Evolutionary conservation across 2,329 filamentous ascomycete species (phyloP).

Genomic region (Botryotinia globosa): DNA sequence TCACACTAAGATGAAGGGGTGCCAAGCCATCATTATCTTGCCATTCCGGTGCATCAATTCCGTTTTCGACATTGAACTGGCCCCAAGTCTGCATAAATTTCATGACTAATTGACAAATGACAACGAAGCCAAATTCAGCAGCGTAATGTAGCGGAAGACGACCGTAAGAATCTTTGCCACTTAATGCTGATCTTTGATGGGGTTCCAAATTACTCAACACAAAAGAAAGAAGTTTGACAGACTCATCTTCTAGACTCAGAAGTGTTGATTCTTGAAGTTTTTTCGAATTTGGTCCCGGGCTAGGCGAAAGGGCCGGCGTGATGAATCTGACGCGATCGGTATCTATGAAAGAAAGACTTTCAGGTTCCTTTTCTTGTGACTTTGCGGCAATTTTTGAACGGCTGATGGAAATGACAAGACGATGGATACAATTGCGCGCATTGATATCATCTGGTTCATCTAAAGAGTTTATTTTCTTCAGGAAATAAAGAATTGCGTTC

Average conservation of each 20-base stretch:
- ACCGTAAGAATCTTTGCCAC: slow-evolving; percentile 72
- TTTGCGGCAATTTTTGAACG: slow-evolving; percentile 58
- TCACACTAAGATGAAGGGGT: slow-evolving; percentile 86
- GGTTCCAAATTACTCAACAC: slow-evolving; percentile 66
- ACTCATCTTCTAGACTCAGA: slow-evolving; percentile 67
- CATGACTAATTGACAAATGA: slow-evolving; percentile 86
- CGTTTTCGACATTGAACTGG: slow-evolving; percentile 78
- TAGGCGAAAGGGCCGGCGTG: slow-evolving; percentile 70
- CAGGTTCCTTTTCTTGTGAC: slow-evolving; percentile 28
- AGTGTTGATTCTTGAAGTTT: slow-evolving; percentile 67
- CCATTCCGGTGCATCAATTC: slow-evolving; percentile 85
- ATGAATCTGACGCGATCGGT: slow-evolving; percentile 60
- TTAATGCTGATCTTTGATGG: slow-evolving; percentile 65
- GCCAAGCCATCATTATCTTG: slow-evolving; percentile 90
- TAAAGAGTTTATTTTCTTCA: slow-evolving; percentile 66
- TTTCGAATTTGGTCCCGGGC: slow-evolving; percentile 57
- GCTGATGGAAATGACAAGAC: slow-evolving; percentile 87
- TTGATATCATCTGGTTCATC: slow-evolving; percentile 92
- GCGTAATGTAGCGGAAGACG: slow-evolving; percentile 89
- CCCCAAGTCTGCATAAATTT: slow-evolving; percentile 85
- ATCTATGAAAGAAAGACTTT: slow-evolving; percentile 44
- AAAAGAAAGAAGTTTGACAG: slow-evolving; percentile 63
- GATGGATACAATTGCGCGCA: slow-evolving; percentile 87
- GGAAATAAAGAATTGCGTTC: slow-evolving; percentile 66
- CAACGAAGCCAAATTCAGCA: slow-evolving; percentile 88